Evolutionary conservation across 2,329 filamentous ascomycete genomes (phyloP).

Genomic region (Colletotrichum sublineola): DNA sequence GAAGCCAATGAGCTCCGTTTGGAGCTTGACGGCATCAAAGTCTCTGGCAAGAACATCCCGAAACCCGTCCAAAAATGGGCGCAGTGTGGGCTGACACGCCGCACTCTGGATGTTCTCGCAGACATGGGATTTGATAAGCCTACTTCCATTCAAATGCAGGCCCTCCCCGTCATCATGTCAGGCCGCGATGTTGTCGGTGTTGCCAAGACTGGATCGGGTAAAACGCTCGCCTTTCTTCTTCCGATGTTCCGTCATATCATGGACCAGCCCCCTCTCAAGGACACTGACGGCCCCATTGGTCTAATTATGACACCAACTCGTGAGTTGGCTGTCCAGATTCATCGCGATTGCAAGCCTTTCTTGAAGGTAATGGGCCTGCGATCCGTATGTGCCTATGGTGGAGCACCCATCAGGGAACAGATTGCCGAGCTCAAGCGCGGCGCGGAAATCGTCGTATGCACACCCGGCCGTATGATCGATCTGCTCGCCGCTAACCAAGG

Average conservation of each 20-base stretch:
- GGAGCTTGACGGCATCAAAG: conserved; percentile 95
- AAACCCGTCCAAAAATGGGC: conserved; percentile 98
- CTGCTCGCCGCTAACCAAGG: conserved; percentile 92
- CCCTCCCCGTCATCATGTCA: conserved; percentile 94
- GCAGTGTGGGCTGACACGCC: conserved; percentile 89
- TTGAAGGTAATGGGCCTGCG: conserved; percentile 87
- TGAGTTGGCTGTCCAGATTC: conserved; percentile 93
- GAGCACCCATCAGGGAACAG: conserved; percentile 95
- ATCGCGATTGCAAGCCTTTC: conserved; percentile 94
- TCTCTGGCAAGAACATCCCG: conserved; percentile 87
- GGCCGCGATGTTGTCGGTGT: conserved; percentile 96
- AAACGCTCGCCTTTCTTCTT: conserved; percentile 94
- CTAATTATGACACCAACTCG: conserved; percentile 95
- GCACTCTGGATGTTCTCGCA: conserved; percentile 87
- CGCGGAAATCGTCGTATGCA: conserved; percentile 94
- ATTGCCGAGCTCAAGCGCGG: conserved; percentile 97
- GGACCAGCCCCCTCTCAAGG: conserved; percentile 85
- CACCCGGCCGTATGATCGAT: conserved; percentile 95
- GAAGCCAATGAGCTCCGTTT: conserved; percentile 85
- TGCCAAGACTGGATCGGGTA: conserved; percentile 97
- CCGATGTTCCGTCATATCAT: conserved; percentile 99
- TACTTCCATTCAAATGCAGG: conserved; percentile 95
- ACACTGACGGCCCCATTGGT: conserved; percentile 87
- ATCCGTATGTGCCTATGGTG: conserved; percentile 93
- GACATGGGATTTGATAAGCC: conserved; percentile 87